Conservation (phyloP, 2,329 filamentous ascomycete genomes). For the Colletotrichum tanaceti region DNA sequence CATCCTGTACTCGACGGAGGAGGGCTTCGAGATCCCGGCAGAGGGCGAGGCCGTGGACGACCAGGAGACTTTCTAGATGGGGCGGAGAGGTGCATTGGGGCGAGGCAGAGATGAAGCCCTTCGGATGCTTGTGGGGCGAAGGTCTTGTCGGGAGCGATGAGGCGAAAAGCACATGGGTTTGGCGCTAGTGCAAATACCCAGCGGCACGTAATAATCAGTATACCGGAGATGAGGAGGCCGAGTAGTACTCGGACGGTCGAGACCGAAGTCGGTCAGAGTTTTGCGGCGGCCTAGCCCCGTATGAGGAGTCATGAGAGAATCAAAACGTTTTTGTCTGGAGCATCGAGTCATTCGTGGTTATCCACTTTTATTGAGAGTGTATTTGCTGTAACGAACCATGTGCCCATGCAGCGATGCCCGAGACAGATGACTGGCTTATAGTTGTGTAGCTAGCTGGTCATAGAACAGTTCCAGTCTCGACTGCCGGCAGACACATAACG, state of each 20-base stretch:
- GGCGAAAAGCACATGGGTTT: slow-evolving; percentile 36
- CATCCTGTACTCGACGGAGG: slow-evolving; percentile 97
- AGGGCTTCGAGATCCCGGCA: slow-evolving; percentile 88
- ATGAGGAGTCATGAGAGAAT: slow-evolving; percentile 37
- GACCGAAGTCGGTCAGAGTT: slow-evolving; percentile 22
- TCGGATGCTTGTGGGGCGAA: slow-evolving; percentile 4
- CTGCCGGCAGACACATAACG: not conserved
- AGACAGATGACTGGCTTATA: not conserved
- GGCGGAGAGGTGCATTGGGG: not conserved
- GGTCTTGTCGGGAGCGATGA: slow-evolving; percentile 16
- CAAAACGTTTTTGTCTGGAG: slow-evolving; percentile 19
- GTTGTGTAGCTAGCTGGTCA: not conserved
- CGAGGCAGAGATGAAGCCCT: not conserved
- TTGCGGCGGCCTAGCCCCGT: slow-evolving; percentile 20
- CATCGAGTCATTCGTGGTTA: not conserved
- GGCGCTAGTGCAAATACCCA: slow-evolving; percentile 40
- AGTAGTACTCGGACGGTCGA: slow-evolving; percentile 16
- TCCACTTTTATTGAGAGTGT: no score
- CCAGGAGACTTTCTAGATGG: slow-evolving; percentile 79
- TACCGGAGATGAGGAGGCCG: slow-evolving; percentile 35
- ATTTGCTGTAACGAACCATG: not conserved
- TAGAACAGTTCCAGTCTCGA: not conserved
- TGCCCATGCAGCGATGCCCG: not conserved
- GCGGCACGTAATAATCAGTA: slow-evolving; percentile 38
- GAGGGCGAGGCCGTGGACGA: slow-evolving; percentile 79